Percentiles rank a stretch among this genome's conserved stretches.
Conservation (phyloP, 2,329 filamentous ascomycete species). For the Ophiostoma triangulosporum region DNA sequence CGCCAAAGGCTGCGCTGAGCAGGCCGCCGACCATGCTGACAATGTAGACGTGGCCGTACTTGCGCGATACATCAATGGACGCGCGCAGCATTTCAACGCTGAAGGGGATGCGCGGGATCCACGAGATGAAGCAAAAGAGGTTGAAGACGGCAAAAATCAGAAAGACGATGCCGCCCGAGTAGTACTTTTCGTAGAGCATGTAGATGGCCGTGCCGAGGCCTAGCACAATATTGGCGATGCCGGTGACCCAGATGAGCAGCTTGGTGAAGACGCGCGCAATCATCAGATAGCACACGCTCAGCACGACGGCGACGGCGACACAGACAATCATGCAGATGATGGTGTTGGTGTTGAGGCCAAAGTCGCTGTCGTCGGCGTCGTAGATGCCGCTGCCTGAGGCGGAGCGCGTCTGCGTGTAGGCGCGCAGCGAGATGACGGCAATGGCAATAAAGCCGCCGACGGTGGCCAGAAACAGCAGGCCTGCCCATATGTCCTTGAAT, state of each 20-base stretch:
- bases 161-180: constrained; percentile 76
- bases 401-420: constrained; percentile 33
- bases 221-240: constrained; percentile 73
- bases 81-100: constrained; percentile 81
- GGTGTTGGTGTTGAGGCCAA: constrained; percentile 65
- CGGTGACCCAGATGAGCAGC: constrained; percentile 84
- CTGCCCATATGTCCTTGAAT: constrained; percentile 84
- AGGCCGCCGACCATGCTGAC: constrained; percentile 77
- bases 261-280: constrained; percentile 68
- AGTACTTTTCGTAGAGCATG: constrained; percentile 66
- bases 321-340: constrained; percentile 74
- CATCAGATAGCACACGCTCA: constrained; percentile 68
- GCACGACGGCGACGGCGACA: constrained; percentile 55
- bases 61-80: constrained; percentile 70
- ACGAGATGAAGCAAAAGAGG: constrained; percentile 71
- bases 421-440: constrained; percentile 12
- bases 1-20: constrained; percentile 59
- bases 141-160: constrained; percentile 70
- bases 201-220: constrained; percentile 78
- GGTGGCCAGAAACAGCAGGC: constrained; percentile 39
- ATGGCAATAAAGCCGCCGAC: constrained; percentile 14
- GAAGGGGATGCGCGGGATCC: constrained; percentile 85
- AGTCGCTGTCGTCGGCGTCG: constrained; percentile 44
- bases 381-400: constrained; percentile 65
- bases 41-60: constrained; percentile 72